Base-by-base conservation (phyloP, 1,139 yeast species). In the Kodamaea arcana region DNA sequence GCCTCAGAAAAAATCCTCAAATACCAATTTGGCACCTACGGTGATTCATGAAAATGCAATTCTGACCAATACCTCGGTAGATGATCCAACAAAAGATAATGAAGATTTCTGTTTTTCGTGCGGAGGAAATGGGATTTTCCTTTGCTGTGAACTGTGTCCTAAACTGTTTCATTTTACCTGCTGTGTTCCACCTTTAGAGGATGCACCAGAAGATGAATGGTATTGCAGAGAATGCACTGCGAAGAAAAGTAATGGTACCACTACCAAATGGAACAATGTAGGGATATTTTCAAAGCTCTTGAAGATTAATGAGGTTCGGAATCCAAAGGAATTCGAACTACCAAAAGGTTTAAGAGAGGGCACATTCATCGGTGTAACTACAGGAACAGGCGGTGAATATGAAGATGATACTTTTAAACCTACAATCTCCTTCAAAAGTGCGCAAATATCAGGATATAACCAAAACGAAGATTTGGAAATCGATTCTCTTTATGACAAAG, bases 71-170 rank as follows among this genome's bases (percentile, higher is more conserved):
- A 17, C 25, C 9, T 10, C 25, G 23, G 55, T 52, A 3, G 51
- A 48, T 34, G 62, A 60, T 35, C 44, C 58, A 27, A 50, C 62
- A 35, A 50, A 64, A 42, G 72, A 78, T 42, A 92, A 92, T 54
- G 94, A 90, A 45, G 98, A 92, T 57, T 88, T 73, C 54, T 92
- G 98, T 52, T 69, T 84, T 16, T 72, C 94, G 0, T 92, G 98
- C 60, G 88, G 94, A 1, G 87, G 88, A 18, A 69, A 90, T 0
- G 98, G 98, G 7, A 71, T 85, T 25, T 87, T 92, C 45, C 69
- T 92, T 21, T 92, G 97, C 58, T 92, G 98, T 61, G 98, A 92
- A 48, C 71, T 85, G 2, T 92, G 98, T 58, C 96, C 97, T 0
- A 75, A 74, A 50, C 85, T 96, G 1, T 92, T 90, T 57, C 98